Conservation (phyloP, 2,329 filamentous ascomycete species). For the Colletotrichum lini region DNA sequence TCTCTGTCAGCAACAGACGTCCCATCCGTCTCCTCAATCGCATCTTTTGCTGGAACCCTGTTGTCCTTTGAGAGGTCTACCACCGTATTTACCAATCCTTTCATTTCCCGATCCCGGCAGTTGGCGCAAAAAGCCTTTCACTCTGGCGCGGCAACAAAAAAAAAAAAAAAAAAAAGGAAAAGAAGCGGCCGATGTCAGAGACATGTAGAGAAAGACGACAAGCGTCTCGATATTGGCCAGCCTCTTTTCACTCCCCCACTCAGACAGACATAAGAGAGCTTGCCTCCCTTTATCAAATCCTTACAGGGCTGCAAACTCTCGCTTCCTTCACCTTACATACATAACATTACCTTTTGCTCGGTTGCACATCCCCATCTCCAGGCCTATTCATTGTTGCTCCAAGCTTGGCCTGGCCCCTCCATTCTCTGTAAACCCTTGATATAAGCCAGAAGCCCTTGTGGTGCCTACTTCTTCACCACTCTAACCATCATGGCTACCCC, state of each 20-base stretch:
- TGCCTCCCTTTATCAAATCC: conserved; percentile 31
- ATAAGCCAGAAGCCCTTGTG: conserved; percentile 14
- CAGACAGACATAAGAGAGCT: conserved; percentile 40
- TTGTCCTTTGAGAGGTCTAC: conserved; percentile 33
- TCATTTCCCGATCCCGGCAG: conserved; percentile 41
- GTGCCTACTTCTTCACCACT: conserved; percentile 5
- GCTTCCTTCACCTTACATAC: conserved; percentile 14
- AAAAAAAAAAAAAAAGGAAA: too few relatives aligned
- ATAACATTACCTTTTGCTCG: conserved; percentile 10
- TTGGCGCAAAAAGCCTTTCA: conserved; percentile 31
- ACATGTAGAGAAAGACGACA: conserved; percentile 9
- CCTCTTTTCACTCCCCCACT: conserved; percentile 11
- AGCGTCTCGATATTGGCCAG: conserved; percentile 14
- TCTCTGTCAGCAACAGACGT: conserved; percentile 22
- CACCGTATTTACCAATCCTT: conserved; percentile 26
- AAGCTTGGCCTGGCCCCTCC: not conserved
- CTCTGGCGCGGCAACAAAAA: not conserved
- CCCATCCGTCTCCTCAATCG: conserved; percentile 18
- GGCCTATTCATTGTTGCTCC: conserved; percentile 20
- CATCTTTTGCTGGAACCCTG: conserved; percentile 25
- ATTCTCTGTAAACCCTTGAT: not conserved
- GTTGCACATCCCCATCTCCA: conserved; percentile 31
- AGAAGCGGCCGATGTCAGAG: conserved; percentile 11
- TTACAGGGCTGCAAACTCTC: conserved; percentile 23
- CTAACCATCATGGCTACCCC: conserved; percentile 40